Base-by-base conservation (phyloP, 2,329 filamentous ascomycete species). In the Alternaria incomplexa region DNA sequence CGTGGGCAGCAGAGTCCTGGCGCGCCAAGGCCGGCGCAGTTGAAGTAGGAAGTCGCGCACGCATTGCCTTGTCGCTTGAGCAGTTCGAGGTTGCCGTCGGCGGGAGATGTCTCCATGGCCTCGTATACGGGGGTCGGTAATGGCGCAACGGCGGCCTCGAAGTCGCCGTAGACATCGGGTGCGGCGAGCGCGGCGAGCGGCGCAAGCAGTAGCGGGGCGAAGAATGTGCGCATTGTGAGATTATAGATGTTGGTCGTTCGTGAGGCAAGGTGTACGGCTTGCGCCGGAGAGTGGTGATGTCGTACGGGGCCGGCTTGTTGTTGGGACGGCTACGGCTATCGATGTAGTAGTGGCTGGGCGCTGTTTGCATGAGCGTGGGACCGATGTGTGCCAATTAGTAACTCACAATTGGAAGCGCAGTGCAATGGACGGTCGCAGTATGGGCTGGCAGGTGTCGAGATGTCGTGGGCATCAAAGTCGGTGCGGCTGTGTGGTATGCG, bases 1-100 rank as follows among this genome's bases (percentile, higher is more conserved):
- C 80, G 77, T 32, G 79, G 80, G 76, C 88, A 90, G 81, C 88
- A 90, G 58, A 87, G 81, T 43, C 82, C 81, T 3, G 85, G 78
- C 6, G 85, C 84, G 56, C 84, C 85, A 43, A 88, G 75, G 62
- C 82, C 81, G 30, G 80, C 79, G 77, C 88, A 90, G 46, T 81
- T 79, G 61, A 80, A 83, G 79, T 86, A 88, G 60, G 82, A 82
- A 20, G 73, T 78, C 7, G 85, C 85, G 75, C 88, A 90, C 58
- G 68, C 73, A 57, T 77, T 78, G 62, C 64, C 70, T 57, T 83
- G 79, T 57, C 81, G 76, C 67, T 75, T 75, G 50, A 78, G 62
- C 11, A 80, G 72, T 56, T 77, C 72, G 32, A 69, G 58, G 28
- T 50, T 53, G 52, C 50, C 62, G 50, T 72, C 70, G 44, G 71